Percentiles rank a stretch among this genome's conserved stretches.
These are phyloP conservation scores for Phaeophleospora eucalypticola DNA, from an alignment of 2,329 filamentous ascomycete species.

Conservation along the genomic window DNA sequence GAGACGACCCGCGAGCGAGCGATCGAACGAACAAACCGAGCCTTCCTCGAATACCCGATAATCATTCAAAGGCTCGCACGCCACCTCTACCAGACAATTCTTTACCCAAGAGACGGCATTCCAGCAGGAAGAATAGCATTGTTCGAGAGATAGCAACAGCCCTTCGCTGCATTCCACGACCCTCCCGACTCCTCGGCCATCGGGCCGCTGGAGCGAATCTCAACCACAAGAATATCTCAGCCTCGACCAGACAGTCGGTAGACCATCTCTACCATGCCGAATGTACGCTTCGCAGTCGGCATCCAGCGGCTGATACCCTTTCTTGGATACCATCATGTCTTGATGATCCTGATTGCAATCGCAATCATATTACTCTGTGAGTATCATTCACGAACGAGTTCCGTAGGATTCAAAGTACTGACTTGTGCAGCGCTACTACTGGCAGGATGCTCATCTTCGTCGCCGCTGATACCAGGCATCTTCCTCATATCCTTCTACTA, in stretches of 20 bases:
- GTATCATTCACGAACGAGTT: constrained; percentile 36
- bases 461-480: constrained; percentile 88
- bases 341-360: constrained; percentile 95
- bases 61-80: background rate
- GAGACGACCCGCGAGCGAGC: background rate
- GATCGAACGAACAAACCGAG: constrained; percentile 1
- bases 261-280: constrained; percentile 42
- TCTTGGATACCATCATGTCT: constrained; percentile 73
- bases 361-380: constrained; percentile 92
- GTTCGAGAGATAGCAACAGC: constrained; percentile 1
- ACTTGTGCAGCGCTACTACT: constrained; percentile 69
- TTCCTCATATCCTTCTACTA: constrained; percentile 99
- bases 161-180: constrained; percentile 19
- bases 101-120: constrained; percentile 3
- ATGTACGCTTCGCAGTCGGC: constrained; percentile 48
- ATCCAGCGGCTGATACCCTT: constrained; percentile 57
- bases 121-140: constrained; percentile 8
- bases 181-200: constrained; percentile 22
- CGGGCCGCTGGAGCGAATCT: constrained; percentile 19
- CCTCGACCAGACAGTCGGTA: constrained; percentile 31
- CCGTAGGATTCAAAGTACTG: constrained; percentile 4
- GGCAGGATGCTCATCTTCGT: constrained; percentile 94
- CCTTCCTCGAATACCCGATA: constrained; percentile 1
- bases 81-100: background rate
- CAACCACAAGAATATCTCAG: constrained; percentile 3